phyloP scores from a whole-genome alignment of 257 asterid species.

The Lycium barbarum region DNA sequence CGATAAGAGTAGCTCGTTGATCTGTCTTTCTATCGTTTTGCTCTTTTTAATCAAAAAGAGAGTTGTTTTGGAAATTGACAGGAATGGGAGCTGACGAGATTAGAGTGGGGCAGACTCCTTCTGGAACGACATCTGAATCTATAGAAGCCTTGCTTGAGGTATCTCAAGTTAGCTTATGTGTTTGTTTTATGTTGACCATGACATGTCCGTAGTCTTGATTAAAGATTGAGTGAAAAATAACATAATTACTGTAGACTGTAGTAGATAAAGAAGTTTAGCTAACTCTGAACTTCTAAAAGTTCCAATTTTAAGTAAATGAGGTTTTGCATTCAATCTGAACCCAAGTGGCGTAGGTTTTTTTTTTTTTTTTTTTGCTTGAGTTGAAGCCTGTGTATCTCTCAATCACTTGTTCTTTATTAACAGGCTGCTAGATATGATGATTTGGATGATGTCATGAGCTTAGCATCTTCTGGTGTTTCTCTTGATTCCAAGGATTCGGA shows the following conservation, averaged over 20 bases:
- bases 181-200: neutral
- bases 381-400: neutral
- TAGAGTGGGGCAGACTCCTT: conserved; percentile 40
- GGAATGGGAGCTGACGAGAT: conserved; percentile 53
- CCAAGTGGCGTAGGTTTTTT: conserved; percentile 5
- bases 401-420: conserved; percentile 22
- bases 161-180: conserved; percentile 19
- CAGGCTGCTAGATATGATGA: conserved; percentile 92
- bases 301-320: neutral
- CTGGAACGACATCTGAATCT: conserved; percentile 42
- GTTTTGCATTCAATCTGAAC: neutral
- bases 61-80: conserved; percentile 12
- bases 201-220: neutral
- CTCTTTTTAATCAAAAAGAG: neutral
- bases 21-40: conserved; percentile 3
- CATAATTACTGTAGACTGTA: neutral
- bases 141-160: conserved; percentile 65
- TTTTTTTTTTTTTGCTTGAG: conserved; percentile 25
- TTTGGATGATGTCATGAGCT: conserved; percentile 62
- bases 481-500: conserved; percentile 76
- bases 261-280: neutral
- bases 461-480: conserved; percentile 67
- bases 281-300: neutral
- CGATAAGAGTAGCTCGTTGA: neutral
- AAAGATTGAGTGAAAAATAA: neutral